Evolutionary conservation across 2,329 filamentous ascomycete species (phyloP).

Genomic region (Tolypocladium sp.): DNA sequence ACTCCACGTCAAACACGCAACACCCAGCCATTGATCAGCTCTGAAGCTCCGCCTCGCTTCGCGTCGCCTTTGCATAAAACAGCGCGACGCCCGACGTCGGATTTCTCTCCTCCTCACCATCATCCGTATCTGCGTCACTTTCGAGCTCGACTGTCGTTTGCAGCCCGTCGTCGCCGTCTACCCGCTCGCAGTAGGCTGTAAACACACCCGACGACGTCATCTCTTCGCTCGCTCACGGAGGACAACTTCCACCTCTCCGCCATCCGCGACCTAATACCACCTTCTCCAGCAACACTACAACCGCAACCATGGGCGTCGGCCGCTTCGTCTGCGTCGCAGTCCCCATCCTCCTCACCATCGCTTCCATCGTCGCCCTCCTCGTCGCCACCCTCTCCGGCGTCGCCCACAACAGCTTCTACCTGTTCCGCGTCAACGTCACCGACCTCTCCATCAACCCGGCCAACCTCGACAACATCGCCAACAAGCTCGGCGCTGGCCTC

Average conservation of each 20-base stretch:
- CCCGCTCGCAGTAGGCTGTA: background rate
- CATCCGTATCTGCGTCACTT: background rate
- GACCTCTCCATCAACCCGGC: constrained; percentile 38
- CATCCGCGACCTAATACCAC: background rate
- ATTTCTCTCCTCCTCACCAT: background rate
- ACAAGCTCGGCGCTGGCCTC: constrained; percentile 9
- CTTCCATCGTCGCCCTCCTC: constrained; percentile 61
- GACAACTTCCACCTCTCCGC: background rate
- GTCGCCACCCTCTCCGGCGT: constrained; percentile 48
- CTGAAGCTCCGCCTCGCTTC: background rate
- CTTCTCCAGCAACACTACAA: constrained; percentile 7
- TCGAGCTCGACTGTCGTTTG: background rate
- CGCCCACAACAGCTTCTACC: constrained; percentile 44
- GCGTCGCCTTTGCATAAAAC: background rate
- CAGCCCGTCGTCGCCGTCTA: background rate
- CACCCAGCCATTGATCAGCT: background rate
- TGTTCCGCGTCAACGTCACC: constrained; percentile 53
- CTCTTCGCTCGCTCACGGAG: background rate
- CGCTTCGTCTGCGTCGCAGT: constrained; percentile 79
- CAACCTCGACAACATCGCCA: constrained; percentile 25
- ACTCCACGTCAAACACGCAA: constrained; percentile 1
- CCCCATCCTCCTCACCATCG: constrained; percentile 75
- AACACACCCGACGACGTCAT: background rate
- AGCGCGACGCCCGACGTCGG: background rate
- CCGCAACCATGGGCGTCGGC: constrained; percentile 50